These are phyloP conservation scores for Aspergillus udagawae DNA, from an alignment of 2,329 filamentous ascomycete genomes.

Conservation along the genomic window DNA sequence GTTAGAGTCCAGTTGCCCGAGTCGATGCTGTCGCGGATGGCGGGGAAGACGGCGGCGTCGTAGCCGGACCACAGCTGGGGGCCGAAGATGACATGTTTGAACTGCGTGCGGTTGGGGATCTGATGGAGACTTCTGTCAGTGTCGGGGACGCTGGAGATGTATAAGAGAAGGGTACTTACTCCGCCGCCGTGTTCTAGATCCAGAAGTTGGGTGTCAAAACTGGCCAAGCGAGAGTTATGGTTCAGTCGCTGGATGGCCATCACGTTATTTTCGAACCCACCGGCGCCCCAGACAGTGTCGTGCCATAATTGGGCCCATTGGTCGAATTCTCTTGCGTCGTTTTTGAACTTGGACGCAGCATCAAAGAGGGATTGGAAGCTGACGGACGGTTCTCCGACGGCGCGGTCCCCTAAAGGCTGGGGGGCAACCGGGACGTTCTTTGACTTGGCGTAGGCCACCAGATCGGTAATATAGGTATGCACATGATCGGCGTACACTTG, in stretches of 20 bases:
- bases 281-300: slow-evolving; percentile 62
- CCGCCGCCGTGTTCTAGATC: slow-evolving; percentile 70
- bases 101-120: slow-evolving; percentile 84
- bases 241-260: slow-evolving; percentile 64
- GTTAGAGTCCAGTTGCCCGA: slow-evolving; percentile 66
- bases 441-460: slow-evolving; percentile 62
- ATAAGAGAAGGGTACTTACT: slow-evolving; percentile 53
- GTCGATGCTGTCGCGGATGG: slow-evolving; percentile 76
- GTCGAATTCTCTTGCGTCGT: slow-evolving; percentile 62
- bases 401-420: slow-evolving; percentile 1
- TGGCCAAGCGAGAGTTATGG: slow-evolving; percentile 74
- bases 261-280: slow-evolving; percentile 70
- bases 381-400: slow-evolving; percentile 32
- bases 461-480: slow-evolving; percentile 59
- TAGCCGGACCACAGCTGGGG: slow-evolving; percentile 73
- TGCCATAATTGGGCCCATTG: slow-evolving; percentile 78
- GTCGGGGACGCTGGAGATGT: neutral
- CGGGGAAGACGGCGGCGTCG: slow-evolving; percentile 69
- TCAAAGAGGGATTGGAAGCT: slow-evolving; percentile 58
- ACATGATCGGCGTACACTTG: slow-evolving; percentile 66
- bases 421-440: slow-evolving; percentile 41
- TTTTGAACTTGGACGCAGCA: slow-evolving; percentile 59
- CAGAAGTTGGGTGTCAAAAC: slow-evolving; percentile 78
- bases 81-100: slow-evolving; percentile 87
- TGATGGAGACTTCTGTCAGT: slow-evolving; percentile 28